Percentiles rank a stretch among this genome's conserved stretches.
These are phyloP conservation scores for Diaporthe velutina DNA, from an alignment of 2,329 filamentous ascomycete genomes.

Conservation along the genomic window DNA sequence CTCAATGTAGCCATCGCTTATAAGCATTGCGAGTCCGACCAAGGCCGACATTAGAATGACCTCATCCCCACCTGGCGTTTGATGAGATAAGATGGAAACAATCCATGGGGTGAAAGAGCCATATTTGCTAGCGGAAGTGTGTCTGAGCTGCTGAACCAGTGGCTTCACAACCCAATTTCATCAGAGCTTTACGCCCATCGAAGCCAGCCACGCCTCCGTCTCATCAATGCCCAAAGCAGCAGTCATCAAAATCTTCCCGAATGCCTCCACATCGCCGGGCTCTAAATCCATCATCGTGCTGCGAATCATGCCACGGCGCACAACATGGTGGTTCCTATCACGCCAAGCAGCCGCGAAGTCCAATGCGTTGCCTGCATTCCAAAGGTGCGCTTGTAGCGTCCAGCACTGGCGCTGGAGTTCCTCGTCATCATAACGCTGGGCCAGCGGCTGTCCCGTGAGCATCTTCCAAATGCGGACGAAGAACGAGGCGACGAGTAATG, in stretches of 20 bases:
- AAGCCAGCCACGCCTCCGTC: constrained; percentile 41
- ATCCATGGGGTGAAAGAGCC: no score
- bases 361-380: constrained; percentile 51
- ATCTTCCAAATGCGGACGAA: constrained; percentile 55
- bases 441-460: constrained; percentile 46
- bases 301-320: constrained; percentile 44
- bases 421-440: constrained; percentile 46
- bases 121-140: background rate
- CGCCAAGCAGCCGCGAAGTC: constrained; percentile 55
- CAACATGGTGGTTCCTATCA: constrained; percentile 51
- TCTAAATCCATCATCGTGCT: constrained; percentile 37
- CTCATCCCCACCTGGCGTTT: background rate
- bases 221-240: constrained; percentile 43
- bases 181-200: constrained; percentile 36
- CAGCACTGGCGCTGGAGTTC: constrained; percentile 52
- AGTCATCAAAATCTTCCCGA: constrained; percentile 44
- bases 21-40: background rate
- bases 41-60: no score
- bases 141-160: background rate
- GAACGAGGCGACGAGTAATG: constrained; percentile 58
- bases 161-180: background rate
- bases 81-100: background rate
- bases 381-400: constrained; percentile 55
- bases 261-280: constrained; percentile 42
- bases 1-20: background rate